These are phyloP conservation scores for Leccinum truebloodii DNA, from an alignment of 768 basidiomycete species.

Conservation along the genomic window DNA sequence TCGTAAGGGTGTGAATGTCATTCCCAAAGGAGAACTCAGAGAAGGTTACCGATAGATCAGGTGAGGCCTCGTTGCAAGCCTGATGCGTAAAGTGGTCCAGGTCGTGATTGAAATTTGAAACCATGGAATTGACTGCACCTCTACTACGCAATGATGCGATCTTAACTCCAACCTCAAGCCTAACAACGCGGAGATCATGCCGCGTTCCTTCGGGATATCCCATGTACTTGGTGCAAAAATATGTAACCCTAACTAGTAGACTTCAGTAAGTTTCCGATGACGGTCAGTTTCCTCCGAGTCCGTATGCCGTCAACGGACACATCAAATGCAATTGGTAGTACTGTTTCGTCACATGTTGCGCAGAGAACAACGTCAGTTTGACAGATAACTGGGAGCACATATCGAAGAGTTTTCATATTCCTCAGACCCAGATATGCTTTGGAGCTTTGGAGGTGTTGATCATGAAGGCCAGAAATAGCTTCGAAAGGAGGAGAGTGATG, in stretches of 20 bases:
- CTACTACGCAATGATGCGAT: neutral
- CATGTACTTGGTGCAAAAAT: slow-evolving; percentile 24
- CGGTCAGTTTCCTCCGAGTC: neutral
- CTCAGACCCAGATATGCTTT: no score
- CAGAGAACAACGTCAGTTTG: slow-evolving; percentile 16
- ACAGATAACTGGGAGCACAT: slow-evolving; percentile 24
- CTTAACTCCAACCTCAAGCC: slow-evolving; percentile 28
- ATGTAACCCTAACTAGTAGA: neutral
- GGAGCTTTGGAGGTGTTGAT: slow-evolving; percentile 37
- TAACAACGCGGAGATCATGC: slow-evolving; percentile 33
- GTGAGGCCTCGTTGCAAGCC: slow-evolving; percentile 2
- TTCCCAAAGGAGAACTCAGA: slow-evolving; percentile 1
- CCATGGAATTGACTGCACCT: slow-evolving; percentile 2
- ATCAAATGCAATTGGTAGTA: slow-evolving; percentile 46
- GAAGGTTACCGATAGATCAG: slow-evolving; percentile 9
- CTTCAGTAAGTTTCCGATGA: neutral
- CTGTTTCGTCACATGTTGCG: slow-evolving; percentile 23
- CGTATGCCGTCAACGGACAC: slow-evolving; percentile 41
- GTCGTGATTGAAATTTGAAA: slow-evolving; percentile 4
- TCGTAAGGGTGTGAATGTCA: no score
- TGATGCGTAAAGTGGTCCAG: slow-evolving; percentile 3
- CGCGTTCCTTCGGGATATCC: slow-evolving; percentile 33
- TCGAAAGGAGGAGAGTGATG: slow-evolving; percentile 47
- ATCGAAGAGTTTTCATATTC: slow-evolving; percentile 23
- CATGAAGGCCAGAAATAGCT: slow-evolving; percentile 44